A percentile compares a stretch with the other conserved stretches of the same genome.
Conservation (phyloP, 2,329 filamentous ascomycete genomes). For the Magnaporthales sp. region DNA sequence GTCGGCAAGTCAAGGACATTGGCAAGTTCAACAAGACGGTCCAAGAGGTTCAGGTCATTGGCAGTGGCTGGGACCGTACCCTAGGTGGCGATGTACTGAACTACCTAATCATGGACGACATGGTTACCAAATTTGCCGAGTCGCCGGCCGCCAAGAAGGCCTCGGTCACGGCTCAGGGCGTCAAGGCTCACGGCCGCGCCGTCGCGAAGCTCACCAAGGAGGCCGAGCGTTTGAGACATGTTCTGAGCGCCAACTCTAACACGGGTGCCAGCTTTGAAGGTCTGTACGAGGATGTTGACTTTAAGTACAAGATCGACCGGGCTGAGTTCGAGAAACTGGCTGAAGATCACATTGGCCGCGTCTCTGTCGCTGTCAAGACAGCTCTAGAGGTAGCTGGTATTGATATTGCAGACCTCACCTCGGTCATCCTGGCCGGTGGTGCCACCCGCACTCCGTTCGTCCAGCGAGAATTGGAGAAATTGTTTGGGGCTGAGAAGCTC, state of each 20-base stretch:
- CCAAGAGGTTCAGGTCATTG: conserved; percentile 86
- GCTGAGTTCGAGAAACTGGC: conserved; percentile 74
- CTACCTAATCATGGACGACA: conserved; percentile 78
- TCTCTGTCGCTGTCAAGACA: conserved; percentile 60
- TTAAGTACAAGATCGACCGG: conserved; percentile 81
- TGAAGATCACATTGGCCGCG: conserved; percentile 56
- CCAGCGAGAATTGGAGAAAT: conserved; percentile 74
- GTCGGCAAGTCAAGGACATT: conserved; percentile 79
- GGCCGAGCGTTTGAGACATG: conserved; percentile 75
- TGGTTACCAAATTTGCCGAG: conserved; percentile 70
- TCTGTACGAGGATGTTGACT: conserved; percentile 84
- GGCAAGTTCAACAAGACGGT: conserved; percentile 94
- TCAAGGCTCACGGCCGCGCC: conserved; percentile 71
- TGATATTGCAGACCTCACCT: conserved; percentile 68
- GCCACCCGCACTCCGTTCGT: conserved; percentile 88
- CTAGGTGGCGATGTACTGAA: conserved; percentile 89
- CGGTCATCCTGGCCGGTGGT: conserved; percentile 88
- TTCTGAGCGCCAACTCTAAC: conserved; percentile 87
- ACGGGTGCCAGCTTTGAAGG: conserved; percentile 77
- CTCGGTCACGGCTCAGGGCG: conserved; percentile 50
- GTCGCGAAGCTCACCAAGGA: conserved; percentile 91
- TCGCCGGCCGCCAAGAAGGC: conserved; percentile 59
- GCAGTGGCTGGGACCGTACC: conserved; percentile 79
- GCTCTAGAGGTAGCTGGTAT: conserved; percentile 69
- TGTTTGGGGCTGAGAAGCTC: conserved; percentile 66